phyloP scores from a whole-genome alignment of 345 rosid genomes.

The sweet orange (Citrus sinensis) region DVS_A1.0 CM039163.1:48827501-48828000 shows the following conservation, averaged over 20 bases:
- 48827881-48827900: neutral
- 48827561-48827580: too few species aligned
- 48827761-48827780: neutral
- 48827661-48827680: neutral
- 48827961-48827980: neutral
- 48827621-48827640: neutral
- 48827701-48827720: constrained; percentile 3
- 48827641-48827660: too few species aligned
- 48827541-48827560: too few species aligned
- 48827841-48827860: neutral
- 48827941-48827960: neutral
- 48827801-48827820: neutral
- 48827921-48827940: neutral
- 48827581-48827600: too few species aligned
- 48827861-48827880: neutral
- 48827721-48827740: neutral
- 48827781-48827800: constrained; percentile 1
- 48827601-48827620: neutral
- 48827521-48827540: too few species aligned
- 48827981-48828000: neutral
- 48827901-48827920: neutral
- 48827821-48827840: neutral
- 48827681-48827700: neutral
- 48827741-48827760: too few species aligned
- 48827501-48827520: too few species aligned